Evolutionary conservation across 2,329 filamentous ascomycete species (phyloP).

Genomic region (Beauveria asiatica): DNA sequence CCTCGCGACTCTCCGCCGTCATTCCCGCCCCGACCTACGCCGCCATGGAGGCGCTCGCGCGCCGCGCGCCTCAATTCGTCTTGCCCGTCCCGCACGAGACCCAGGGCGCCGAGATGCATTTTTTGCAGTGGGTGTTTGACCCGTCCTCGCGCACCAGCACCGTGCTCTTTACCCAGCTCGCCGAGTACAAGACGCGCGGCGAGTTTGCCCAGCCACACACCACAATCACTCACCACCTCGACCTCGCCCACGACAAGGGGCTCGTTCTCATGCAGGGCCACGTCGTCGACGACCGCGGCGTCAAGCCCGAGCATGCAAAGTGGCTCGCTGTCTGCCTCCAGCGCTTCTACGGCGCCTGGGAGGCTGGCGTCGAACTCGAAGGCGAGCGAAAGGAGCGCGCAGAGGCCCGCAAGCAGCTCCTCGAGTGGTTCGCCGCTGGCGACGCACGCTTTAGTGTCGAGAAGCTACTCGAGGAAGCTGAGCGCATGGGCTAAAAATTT

Average conservation of each 20-base stretch:
- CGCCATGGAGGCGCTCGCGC: slow-evolving; percentile 62
- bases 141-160: slow-evolving; percentile 53
- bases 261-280: slow-evolving; percentile 80
- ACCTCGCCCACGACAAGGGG: slow-evolving; percentile 64
- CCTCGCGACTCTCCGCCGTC: slow-evolving; percentile 72
- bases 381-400: slow-evolving; percentile 45
- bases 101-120: slow-evolving; percentile 83
- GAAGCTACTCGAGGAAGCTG: slow-evolving; percentile 78
- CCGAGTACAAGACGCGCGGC: slow-evolving; percentile 83
- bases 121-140: slow-evolving; percentile 93
- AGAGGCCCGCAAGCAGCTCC: slow-evolving; percentile 56
- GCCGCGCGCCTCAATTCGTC: slow-evolving; percentile 77
- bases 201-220: slow-evolving; percentile 90
- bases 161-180: slow-evolving; percentile 88
- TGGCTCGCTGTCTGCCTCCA: slow-evolving; percentile 91
- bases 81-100: slow-evolving; percentile 67
- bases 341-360: slow-evolving; percentile 75
- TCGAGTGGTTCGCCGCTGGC: slow-evolving; percentile 75
- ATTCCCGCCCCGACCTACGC: slow-evolving; percentile 68
- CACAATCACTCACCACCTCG: slow-evolving; percentile 83
- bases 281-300: slow-evolving; percentile 66
- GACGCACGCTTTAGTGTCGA: slow-evolving; percentile 76
- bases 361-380: slow-evolving; percentile 29
- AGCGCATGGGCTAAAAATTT: slow-evolving; percentile 55
- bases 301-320: slow-evolving; percentile 72